Evolutionary conservation across 352 stramenopile species (phyloP), one percentile per base, ranked within the genome.

Genomic region (Pythium apleroticum): DNA sequence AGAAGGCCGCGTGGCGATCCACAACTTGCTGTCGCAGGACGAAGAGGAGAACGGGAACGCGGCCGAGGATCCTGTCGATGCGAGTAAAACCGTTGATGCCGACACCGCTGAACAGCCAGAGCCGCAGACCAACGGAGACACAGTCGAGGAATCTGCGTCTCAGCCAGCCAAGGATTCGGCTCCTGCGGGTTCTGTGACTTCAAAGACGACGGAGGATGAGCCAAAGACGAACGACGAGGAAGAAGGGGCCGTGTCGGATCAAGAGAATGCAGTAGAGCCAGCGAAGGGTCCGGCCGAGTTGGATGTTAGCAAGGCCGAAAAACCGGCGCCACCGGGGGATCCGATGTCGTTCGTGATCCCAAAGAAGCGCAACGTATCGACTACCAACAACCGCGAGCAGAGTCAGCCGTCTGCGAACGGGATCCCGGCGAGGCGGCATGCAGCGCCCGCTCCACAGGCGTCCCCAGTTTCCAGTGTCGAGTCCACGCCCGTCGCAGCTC

Each of bases 281-380:
- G 30, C 12, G 4, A 31, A 33, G 6, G n/a, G 2, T 19, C 4
- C 25, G 0, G 45, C 12, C 1, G 14, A 46, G n/a, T 5, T 7
- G 24, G 35, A 14, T 15, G n/a, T 3, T n/a, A 24, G 20, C 6
- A 63, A 25, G 35, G 35, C 27, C 0, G 55, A 33, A 22, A 31
- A 46, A 1, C 28, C 20, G 20, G 30, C 28, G 0, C 22, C n/a
- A 28, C n/a, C 60, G 12, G 50, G 54, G 1, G 68, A 81, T 59
- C 52, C 72, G 20, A 35, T 75, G 31, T 77, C 74, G 2, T 81
- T 81, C 63, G 61, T 81, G 15, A 81, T 81, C 15, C 74, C 74
- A 11, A 81, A 81, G 53, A 81, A 79, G 53, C 46, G 63, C 25
- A 31, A 55, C 8, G 27, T 54, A 6, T 19, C 54, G 41, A 49